Evolutionary conservation across 495 filamentous ascomycete species (phyloP), one percentile per base, ranked within the genome.

Genomic region (Penicillium desertorum): DNA sequence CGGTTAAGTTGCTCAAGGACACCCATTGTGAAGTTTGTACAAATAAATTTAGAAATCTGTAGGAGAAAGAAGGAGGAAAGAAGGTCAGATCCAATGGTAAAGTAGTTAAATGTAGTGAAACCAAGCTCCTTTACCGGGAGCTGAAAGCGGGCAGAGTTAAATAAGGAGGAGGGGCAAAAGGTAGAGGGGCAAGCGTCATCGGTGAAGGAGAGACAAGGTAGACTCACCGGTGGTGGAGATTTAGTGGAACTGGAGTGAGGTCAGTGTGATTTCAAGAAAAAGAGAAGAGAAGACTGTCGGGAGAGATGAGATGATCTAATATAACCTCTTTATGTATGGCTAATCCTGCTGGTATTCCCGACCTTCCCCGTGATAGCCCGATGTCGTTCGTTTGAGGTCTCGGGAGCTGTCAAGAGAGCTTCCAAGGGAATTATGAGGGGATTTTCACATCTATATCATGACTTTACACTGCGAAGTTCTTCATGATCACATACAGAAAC

Each of bases 1-100:
- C 88, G 84, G 74, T 72, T 83, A 49, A 94, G 83, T 69, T 85
- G 74, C 57, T 88, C 84, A 60, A 76, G 67, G 64, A 73, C 80
- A 83, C 86, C 84, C 84, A 88, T 88, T 67, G 59, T 84, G 74
- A 65, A 61, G 45, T 42, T 65, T 58, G 32, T 46, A 44, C 42
- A 39, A 46, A 54, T 20, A 56, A 39, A 5, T 36, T 36, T 37
- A 29, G 56, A 54, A 43, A 56, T 46, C 49, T 54, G 46, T 22
- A 25, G 17, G 45, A 51, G 54, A n/a, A 62, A 41, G 53, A 56
- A 54, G 22, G 54, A 36, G 22, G 56, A 51, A 37, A 43, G 20
- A 39, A 54, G 45, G 45, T 60, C 54, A 44, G 51, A 55, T 43
- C 9, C 30, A 34, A 34, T 34, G 30, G 10, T 34, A 34, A 34